Conservation (phyloP, 1,284 basidiomycete genomes). For the Melampsora americana region DNA sequence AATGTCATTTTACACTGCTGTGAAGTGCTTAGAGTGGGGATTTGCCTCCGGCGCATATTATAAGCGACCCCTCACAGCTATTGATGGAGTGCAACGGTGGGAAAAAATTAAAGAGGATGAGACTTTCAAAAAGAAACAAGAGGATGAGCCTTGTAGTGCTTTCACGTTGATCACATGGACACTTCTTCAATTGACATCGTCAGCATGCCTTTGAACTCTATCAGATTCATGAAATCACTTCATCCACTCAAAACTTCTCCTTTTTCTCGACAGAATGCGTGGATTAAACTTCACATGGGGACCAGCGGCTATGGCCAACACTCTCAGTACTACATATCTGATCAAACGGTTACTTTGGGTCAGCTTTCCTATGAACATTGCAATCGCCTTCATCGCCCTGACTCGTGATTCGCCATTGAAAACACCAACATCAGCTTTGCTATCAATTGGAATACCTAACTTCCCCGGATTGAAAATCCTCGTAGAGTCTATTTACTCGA, state of each 20-base stretch:
- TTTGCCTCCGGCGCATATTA: too few relatives aligned
- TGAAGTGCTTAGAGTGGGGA: neutral
- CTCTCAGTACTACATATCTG: neutral
- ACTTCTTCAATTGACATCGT: neutral
- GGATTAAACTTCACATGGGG: slow-evolving; percentile 1
- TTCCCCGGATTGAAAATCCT: slow-evolving; percentile 7
- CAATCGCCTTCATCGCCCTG: neutral
- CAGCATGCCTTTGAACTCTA: neutral
- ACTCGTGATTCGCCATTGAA: too few relatives aligned
- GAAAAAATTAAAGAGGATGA: neutral
- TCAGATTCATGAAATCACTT: neutral
- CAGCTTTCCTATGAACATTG: too few relatives aligned
- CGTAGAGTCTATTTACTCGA: neutral
- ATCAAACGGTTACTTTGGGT: neutral
- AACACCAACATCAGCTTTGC: too few relatives aligned
- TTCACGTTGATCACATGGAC: neutral
- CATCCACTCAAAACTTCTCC: neutral
- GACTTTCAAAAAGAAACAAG: neutral
- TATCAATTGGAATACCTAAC: too few relatives aligned
- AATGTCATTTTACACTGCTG: neutral
- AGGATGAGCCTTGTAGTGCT: neutral
- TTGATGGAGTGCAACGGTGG: too few relatives aligned
- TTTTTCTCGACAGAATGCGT: neutral
- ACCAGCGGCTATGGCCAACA: neutral
- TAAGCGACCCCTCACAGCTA: too few relatives aligned